phyloP scores from a whole-genome alignment of 169 alveolate genomes.

The Plasmodium knowlesi region DNA sequence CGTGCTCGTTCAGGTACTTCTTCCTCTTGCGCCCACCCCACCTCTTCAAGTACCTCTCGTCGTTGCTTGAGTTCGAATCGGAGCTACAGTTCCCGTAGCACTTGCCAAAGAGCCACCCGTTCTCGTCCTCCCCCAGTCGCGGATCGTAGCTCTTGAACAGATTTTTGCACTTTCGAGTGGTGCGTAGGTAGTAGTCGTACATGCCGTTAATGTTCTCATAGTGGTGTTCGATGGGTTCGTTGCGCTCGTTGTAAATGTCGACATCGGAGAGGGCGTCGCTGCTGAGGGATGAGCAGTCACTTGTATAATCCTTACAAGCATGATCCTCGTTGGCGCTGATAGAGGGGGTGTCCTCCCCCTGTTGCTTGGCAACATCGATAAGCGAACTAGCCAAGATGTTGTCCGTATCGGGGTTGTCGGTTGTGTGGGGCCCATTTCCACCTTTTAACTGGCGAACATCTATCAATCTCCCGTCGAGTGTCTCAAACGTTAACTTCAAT shows the following conservation, averaged over 20 bases:
- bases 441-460: conserved; percentile 15
- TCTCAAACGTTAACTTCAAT: conserved; percentile 53
- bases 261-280: neutral
- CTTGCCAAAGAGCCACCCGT: neutral
- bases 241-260: conserved; percentile 59
- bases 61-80: conserved; percentile 58
- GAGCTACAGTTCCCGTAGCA: conserved; percentile 60
- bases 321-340: neutral
- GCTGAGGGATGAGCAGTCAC: neutral
- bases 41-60: conserved; percentile 40
- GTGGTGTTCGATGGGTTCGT: conserved; percentile 31
- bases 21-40: neutral
- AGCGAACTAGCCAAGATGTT: neutral
- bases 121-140: conserved; percentile 7
- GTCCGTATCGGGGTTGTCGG: neutral
- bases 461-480: conserved; percentile 35
- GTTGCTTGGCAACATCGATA: neutral
- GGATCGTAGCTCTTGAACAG: conserved; percentile 54
- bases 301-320: neutral
- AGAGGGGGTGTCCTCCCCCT: neutral
- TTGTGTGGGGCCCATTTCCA: neutral
- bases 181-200: conserved; percentile 51
- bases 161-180: conserved; percentile 23
- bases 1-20: neutral
- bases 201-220: conserved; percentile 48